Evolutionary conservation across 768 basidiomycete genomes (phyloP), one percentile per base, ranked within the genome.

Genomic region (Trametes coccinea): DNA sequence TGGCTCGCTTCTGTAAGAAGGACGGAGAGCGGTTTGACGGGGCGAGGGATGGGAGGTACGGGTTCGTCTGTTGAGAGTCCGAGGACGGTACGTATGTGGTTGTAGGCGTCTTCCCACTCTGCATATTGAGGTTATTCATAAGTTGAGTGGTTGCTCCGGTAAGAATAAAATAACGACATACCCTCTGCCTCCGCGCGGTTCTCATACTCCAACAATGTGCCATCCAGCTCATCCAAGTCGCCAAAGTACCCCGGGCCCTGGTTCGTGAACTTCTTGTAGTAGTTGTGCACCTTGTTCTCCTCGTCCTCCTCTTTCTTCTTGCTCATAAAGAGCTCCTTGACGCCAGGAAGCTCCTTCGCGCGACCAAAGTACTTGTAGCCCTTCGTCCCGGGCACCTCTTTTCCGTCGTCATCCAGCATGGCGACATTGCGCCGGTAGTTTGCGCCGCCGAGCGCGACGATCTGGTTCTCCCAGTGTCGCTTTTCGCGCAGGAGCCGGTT

Each of bases 291-390:
- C 63, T 85, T 84, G 64, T 87, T 92, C 74, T 97, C 94, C 72
- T 97, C 95, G 37, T 92, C 90, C 48, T 92, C 92, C 53, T 95
- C 92, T 67, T 86, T 84, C 75, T 93, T 90, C 47, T 88, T 84
- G 72, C 88, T 87, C 71, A 89, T 80, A 71, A 98, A 98, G n/a
- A 99, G 83, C 74, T 98, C 96, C 60, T 89, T 88, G 10, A 98
- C 93, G 41, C 96, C 95, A 0, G 96, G 96, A 2, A 99, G 79
- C 57, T 98, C 96, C 73, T 93, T 96, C 3, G 96, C 94, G 31
- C 95, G 89, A 59, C 95, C 96, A 73, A 99, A 98, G 75, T 98
- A 98, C 95, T 98, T 98, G 84, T 98, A 98, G 62, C 96, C 96
- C 69, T 96, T 90, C 8, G 95, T 97, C 2, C 95, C 95, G 0